phyloP scores from a whole-genome alignment of 1,284 basidiomycete species.

The Golubevia sp. region DNA sequence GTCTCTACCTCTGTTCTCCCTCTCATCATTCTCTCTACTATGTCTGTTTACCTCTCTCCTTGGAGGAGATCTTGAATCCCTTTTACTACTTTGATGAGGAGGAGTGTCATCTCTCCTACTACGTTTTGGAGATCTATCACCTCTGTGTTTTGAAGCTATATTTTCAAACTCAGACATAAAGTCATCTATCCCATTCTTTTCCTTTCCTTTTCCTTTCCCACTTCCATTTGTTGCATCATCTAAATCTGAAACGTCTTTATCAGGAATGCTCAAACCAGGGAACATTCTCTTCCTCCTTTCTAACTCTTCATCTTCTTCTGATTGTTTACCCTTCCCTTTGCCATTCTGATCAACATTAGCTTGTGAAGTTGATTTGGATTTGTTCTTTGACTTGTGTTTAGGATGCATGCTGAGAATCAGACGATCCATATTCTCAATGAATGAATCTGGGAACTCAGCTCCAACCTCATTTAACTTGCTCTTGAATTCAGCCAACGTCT shows the following conservation, averaged over 20 bases:
- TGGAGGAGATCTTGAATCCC: constrained; percentile 63
- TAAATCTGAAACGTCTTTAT: constrained; percentile 64
- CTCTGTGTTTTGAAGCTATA: constrained; percentile 68
- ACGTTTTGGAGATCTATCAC: constrained; percentile 37
- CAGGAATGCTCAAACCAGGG: constrained; percentile 84
- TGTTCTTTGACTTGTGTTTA: constrained; percentile 76
- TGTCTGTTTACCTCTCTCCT: constrained; percentile 32
- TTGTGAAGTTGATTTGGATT: constrained; percentile 45
- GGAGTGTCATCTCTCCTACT: constrained; percentile 55
- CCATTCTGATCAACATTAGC: constrained; percentile 15
- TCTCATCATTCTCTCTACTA: constrained; percentile 63
- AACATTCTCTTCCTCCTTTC: constrained; percentile 83
- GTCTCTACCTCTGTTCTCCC: too few relatives aligned
- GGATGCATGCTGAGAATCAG: constrained; percentile 93
- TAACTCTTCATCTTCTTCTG: constrained; percentile 65
- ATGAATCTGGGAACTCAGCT: constrained; percentile 84
- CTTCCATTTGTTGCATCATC: constrained; percentile 15
- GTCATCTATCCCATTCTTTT: constrained; percentile 79
- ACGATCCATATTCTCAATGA: constrained; percentile 89
- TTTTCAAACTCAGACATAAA: constrained; percentile 78
- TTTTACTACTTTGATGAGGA: constrained; percentile 65
- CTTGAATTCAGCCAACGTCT: constrained; percentile 78
- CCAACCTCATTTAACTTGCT: constrained; percentile 77
- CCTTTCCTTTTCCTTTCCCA: constrained; percentile 62
- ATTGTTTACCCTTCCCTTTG: constrained; percentile 63